Base-by-base conservation (phyloP, 257 asterid species). In the Apocynum venetum region DNA sequence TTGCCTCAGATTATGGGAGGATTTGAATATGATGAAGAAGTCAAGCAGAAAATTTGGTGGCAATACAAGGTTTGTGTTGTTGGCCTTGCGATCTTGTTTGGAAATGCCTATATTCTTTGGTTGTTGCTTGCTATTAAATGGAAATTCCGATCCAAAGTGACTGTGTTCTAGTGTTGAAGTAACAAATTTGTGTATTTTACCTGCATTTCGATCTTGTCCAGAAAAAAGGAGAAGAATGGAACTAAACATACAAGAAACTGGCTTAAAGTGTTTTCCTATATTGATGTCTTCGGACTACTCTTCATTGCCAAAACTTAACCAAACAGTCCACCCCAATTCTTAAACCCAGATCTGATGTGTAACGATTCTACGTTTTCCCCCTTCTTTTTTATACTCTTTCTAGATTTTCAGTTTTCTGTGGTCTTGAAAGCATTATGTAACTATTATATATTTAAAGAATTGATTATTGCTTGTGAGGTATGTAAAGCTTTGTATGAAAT, bases 11-110 rank as follows among this genome's bases (percentile, higher is more conserved):
- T 95, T 78, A 84, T 89, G 81, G 99, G 97, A 79, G 98, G 97
- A 74, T 75, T 93, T 82, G 90, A 93, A 59, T 95, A 83, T 81
- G 98, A 95, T 69, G 98, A 95, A 53, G 97, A 93, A 53, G 91
- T 93, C 84, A 95, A 93, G 91, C 91, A 89, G 91, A 93, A 89
- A 83, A 91, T 95, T 75, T 95, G 98, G 98, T 93, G 97, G 98
- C 87, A 95, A 77, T 95, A 95, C 88, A 87, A 93, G 98, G 99
- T 95, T 52, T 72, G 19, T 17, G 73, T 43, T 68, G 52, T 44
- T 68, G 46, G 73, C 57, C 71, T 49, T 74, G 35, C 11, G 47
- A 66, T 74, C 60, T 36, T 67, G 31, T 53, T 25, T 55, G 25
- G 36, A 56, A 47, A 7, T 0, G 44, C 5, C 25, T 71, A 38